Evolutionary conservation across 1,284 basidiomycete species (phyloP), one percentile per base, ranked within the genome.

Genomic region (Bjerkandera adusta): DNA sequence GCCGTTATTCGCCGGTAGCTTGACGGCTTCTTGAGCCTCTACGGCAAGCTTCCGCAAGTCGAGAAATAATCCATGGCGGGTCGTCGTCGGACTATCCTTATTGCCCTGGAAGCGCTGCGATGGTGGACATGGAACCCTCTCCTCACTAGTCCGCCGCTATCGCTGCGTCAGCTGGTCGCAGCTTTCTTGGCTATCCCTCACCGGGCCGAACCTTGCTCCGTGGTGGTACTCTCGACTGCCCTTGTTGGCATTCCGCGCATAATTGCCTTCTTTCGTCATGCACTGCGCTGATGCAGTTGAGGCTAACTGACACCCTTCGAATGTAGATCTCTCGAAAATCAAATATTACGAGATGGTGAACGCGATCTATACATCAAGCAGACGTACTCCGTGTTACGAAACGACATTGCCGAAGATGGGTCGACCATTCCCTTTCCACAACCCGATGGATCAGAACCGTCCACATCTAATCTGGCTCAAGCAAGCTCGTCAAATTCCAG

Each of bases 281-380:
- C n/a, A 18, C 27, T 30, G 10, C 29, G 4, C 22, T 11, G 16
- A 6, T 20, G 10, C 38, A 10, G 10, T 32, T 10, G 10, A 10
- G 10, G 10, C 29, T n/a, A 10, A 32, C 29, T n/a, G n/a, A 32
- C n/a, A 10, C 29, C 10, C 29, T 37, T 37, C 25, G 11, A 26
- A 36, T 34, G 11, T 45, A 64, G 62, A 50, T 53, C 60, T 4
- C 55, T 59, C 38, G 62, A 64, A 48, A 61, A 64, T 53, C 58
- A 58, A 35, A 57, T 64, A 49, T 58, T 63, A 32, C 61, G 62
- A 72, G 30, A 59, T 2, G 73, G 77, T 43, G 79, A 80, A 50
- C 85, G 83, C 77, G 83, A 88, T 56, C 79, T 78, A 5, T 70
- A 86, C 33, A 81, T 89, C 51, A 89, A 89, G 63, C 85, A 88